A percentile compares a stretch with the other conserved stretches of the same genome.
phyloP scores from a whole-genome alignment of 305 asterid genomes.

The Fraxinus velutina region DNA sequence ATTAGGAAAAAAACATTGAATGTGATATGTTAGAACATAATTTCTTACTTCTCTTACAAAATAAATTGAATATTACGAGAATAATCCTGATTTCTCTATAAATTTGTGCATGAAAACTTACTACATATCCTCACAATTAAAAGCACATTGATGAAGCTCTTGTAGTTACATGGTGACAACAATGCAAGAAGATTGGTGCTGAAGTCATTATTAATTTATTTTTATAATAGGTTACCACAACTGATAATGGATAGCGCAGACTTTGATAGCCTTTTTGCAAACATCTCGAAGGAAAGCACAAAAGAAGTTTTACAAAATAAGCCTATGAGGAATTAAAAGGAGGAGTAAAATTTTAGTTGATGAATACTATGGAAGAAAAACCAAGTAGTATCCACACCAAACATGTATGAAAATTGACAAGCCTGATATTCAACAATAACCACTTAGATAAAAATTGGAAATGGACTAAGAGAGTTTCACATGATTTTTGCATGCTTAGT shows the following conservation, averaged over 20 bases:
- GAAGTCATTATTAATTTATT: neutral
- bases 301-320: neutral
- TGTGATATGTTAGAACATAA: neutral
- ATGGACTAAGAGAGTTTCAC: neutral
- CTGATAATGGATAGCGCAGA: neutral
- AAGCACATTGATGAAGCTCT: neutral
- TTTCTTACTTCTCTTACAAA: neutral
- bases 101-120: neutral
- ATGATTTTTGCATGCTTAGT: neutral
- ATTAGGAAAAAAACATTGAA: conserved; percentile 4
- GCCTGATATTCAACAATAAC: neutral
- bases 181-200: neutral
- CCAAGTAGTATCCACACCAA: neutral
- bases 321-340: neutral
- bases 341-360: neutral
- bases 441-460: neutral
- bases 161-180: neutral
- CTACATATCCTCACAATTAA: neutral
- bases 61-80: neutral
- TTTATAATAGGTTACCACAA: neutral
- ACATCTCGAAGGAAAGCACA: neutral
- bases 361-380: neutral
- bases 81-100: neutral
- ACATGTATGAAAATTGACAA: neutral
- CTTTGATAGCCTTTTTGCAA: neutral